A percentile compares a stretch with the other conserved stretches of the same genome.
These are phyloP conservation scores for Spizellomyces sp. DNA, from an alignment of 192 early-diverging fungal genomes.

Conservation along the genomic window DNA sequence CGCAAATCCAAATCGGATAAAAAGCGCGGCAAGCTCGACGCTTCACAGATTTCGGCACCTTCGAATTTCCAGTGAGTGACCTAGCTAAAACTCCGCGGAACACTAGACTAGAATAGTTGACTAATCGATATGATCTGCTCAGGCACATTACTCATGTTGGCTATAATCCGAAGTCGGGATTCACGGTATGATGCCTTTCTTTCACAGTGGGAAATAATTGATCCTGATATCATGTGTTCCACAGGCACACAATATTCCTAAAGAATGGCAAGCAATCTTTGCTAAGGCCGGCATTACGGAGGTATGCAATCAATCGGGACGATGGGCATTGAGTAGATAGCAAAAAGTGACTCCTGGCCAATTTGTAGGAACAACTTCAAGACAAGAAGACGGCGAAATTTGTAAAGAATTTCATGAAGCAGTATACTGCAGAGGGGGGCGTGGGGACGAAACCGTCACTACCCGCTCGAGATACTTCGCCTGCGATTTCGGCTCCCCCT, in stretches of 20 bases:
- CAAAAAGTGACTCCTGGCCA: neutral
- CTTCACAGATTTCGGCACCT: conserved; percentile 52
- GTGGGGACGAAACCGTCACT: neutral
- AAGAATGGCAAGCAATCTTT: conserved; percentile 60
- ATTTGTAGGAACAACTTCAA: conserved; percentile 40
- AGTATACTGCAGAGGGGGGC: conserved; percentile 29
- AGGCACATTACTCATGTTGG: conserved; percentile 55
- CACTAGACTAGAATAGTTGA: neutral
- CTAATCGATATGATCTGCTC: neutral
- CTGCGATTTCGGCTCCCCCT: conserved; percentile 13
- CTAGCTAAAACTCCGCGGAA: neutral
- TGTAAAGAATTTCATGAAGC: conserved; percentile 57
- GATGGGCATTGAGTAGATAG: too few species aligned
- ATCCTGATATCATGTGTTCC: neutral
- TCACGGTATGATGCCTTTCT: conserved; percentile 34
- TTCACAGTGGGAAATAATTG: neutral
- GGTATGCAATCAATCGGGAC: too few species aligned
- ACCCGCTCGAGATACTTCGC: conserved; percentile 12
- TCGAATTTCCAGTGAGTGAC: conserved; percentile 45
- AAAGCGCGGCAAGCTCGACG: conserved; percentile 45
- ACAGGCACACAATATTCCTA: conserved; percentile 52
- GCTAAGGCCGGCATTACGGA: conserved; percentile 57
- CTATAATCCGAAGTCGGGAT: conserved; percentile 49
- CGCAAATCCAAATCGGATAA: conserved; percentile 26
- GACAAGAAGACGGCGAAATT: conserved; percentile 49